Conservation (phyloP, 768 basidiomycete genomes). For the Mycena metata region DNA sequence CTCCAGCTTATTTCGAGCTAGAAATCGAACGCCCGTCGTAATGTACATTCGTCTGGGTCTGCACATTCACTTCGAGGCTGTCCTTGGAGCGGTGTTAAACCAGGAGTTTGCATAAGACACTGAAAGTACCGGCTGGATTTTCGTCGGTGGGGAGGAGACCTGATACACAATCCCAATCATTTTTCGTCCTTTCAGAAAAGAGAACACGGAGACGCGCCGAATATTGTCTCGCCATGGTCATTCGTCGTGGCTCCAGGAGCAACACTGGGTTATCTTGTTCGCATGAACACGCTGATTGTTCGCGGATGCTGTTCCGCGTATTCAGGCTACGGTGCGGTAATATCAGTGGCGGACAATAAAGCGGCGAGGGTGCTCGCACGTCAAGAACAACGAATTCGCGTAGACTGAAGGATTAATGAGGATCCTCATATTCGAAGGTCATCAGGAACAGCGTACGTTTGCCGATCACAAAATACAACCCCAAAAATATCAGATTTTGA, state of each 20-base stretch:
- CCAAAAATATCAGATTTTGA: slow-evolving; percentile 62
- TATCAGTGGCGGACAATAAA: background rate
- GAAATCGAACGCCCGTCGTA: background rate
- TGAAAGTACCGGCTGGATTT: no score
- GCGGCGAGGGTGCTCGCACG: slow-evolving; percentile 45
- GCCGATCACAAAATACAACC: slow-evolving; percentile 65
- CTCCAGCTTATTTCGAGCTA: background rate
- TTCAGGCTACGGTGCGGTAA: slow-evolving; percentile 57
- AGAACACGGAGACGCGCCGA: background rate
- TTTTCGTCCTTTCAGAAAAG: background rate
- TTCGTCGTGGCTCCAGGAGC: slow-evolving; percentile 4
- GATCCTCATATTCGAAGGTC: background rate
- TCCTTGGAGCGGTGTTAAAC: no score
- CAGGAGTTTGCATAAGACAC: no score
- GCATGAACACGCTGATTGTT: no score
- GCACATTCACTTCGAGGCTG: slow-evolving; percentile 22
- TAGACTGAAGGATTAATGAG: slow-evolving; percentile 51
- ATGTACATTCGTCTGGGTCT: slow-evolving; percentile 22
- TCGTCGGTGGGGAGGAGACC: no score
- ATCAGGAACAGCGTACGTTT: slow-evolving; percentile 54
- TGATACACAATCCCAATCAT: no score
- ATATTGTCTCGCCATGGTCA: background rate
- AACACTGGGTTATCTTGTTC: background rate
- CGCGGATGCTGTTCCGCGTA: slow-evolving; percentile 50
- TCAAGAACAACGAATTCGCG: slow-evolving; percentile 66